These are phyloP conservation scores for Penicillium canariense DNA, from an alignment of 495 filamentous ascomycete species.

Conservation along the genomic window DNA sequence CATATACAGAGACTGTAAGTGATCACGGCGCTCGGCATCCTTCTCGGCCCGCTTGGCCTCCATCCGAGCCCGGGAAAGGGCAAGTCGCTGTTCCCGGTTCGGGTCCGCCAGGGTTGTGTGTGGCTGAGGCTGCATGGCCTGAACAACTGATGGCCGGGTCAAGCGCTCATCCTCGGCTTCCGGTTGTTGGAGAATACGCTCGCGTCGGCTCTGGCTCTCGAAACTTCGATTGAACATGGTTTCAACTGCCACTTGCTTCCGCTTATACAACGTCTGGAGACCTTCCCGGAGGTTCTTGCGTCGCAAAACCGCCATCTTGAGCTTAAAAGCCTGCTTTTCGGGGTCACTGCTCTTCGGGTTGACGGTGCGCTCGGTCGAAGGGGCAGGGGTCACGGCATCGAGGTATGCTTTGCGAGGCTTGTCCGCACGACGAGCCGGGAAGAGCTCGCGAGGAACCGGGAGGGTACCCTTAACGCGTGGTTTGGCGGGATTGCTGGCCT, in stretches of 20 bases:
- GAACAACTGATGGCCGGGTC: constrained; percentile 51
- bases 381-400: constrained; percentile 39
- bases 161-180: constrained; percentile 60
- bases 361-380: constrained; percentile 28
- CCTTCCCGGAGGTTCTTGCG: constrained; percentile 64
- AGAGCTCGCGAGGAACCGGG: constrained; percentile 66
- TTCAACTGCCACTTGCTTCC: constrained; percentile 50
- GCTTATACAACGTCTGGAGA: constrained; percentile 52
- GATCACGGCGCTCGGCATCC: constrained; percentile 39
- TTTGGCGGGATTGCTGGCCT: constrained; percentile 45
- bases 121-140: constrained; percentile 40
- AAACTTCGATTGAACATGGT: constrained; percentile 33
- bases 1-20: constrained; percentile 62
- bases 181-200: constrained; percentile 46
- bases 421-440: constrained; percentile 47
- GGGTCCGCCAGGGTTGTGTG: constrained; percentile 43
- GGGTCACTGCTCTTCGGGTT: constrained; percentile 36
- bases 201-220: constrained; percentile 40
- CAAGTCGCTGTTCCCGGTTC: constrained; percentile 45
- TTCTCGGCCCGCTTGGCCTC: constrained; percentile 38
- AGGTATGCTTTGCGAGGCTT: constrained; percentile 57
- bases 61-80: constrained; percentile 39
- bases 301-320: constrained; percentile 56
- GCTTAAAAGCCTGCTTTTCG: constrained; percentile 61
- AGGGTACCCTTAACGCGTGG: constrained; percentile 66